These are phyloP conservation scores for Epichloe scottii DNA, from an alignment of 2,329 filamentous ascomycete species.

Conservation along the genomic window DNA sequence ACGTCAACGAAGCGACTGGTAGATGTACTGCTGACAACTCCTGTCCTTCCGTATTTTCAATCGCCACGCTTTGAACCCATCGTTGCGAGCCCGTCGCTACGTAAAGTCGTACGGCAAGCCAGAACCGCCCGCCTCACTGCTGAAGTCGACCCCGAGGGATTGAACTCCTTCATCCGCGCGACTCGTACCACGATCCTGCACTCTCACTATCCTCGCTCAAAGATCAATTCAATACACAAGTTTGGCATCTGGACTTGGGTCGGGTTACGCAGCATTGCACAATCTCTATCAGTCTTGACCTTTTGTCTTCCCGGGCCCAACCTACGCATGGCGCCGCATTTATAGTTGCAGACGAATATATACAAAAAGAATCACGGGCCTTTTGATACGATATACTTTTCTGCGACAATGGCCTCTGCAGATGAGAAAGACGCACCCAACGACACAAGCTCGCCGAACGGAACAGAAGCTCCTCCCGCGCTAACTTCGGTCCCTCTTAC, in stretches of 20 bases:
- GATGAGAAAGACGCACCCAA: not conserved
- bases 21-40: not conserved
- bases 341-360: not conserved
- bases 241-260: not conserved
- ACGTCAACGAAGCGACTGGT: conserved; percentile 1
- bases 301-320: not conserved
- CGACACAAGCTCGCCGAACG: conserved; percentile 10
- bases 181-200: not conserved
- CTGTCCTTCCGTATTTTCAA: not conserved
- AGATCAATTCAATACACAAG: not conserved
- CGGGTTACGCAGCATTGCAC: not conserved
- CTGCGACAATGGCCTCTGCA: not conserved
- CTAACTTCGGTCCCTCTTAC: conserved; percentile 21
- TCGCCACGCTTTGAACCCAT: not conserved
- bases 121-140: not conserved
- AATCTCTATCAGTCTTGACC: not conserved
- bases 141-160: not conserved
- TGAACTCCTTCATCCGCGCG: not conserved
- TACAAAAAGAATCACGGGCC: not conserved
- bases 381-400: not conserved
- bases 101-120: not conserved
- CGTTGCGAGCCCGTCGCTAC: not conserved
- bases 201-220: not conserved
- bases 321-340: not conserved
- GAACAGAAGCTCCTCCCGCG: conserved; percentile 16